These are phyloP conservation scores for Zygosaccharomyces rouxii DNA, from an alignment of 805 yeast species.

Conservation along the genomic window DNA sequence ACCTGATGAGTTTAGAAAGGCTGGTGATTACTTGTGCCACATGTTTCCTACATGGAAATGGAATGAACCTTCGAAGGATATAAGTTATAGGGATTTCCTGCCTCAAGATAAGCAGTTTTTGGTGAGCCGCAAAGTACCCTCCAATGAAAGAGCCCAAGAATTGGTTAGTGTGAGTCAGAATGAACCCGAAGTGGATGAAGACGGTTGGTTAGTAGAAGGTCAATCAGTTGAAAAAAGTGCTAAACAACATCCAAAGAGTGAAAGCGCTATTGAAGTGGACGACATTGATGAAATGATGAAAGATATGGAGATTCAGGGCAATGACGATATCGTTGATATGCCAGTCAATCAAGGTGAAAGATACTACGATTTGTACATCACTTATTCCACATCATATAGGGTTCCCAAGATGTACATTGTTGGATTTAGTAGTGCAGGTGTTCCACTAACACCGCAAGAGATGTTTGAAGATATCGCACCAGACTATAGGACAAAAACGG, in stretches of 20 bases:
- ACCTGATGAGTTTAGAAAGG: slow-evolving; percentile 90
- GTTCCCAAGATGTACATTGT: slow-evolving; percentile 93
- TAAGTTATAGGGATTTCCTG: slow-evolving; percentile 49
- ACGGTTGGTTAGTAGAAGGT: slow-evolving; percentile 54
- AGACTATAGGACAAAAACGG: slow-evolving; percentile 93
- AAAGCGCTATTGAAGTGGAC: slow-evolving; percentile 7
- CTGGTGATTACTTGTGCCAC: slow-evolving; percentile 88
- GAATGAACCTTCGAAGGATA: slow-evolving; percentile 48
- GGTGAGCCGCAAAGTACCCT: slow-evolving; percentile 87
- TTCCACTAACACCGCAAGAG: slow-evolving; percentile 77
- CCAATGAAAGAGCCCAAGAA: slow-evolving; percentile 62
- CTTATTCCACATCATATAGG: slow-evolving; percentile 90
- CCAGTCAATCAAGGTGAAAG: slow-evolving; percentile 48
- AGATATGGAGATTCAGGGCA: slow-evolving; percentile 34
- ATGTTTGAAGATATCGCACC: slow-evolving; percentile 94
- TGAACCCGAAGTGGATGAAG: slow-evolving; percentile 43
- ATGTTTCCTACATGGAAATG: slow-evolving; percentile 98
- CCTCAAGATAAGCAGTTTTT: slow-evolving; percentile 85
- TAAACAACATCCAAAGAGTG: slow-evolving; percentile 3
- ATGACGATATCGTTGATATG: slow-evolving; percentile 43
- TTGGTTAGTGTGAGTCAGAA: slow-evolving; percentile 43
- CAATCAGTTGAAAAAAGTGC: slow-evolving; percentile 1
- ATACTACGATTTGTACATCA: slow-evolving; percentile 81
- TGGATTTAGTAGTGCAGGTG: slow-evolving; percentile 79
- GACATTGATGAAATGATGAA: slow-evolving; percentile 30